phyloP scores from a whole-genome alignment of 2,329 filamentous ascomycete species.

The Chaetomium globosum region DNA sequence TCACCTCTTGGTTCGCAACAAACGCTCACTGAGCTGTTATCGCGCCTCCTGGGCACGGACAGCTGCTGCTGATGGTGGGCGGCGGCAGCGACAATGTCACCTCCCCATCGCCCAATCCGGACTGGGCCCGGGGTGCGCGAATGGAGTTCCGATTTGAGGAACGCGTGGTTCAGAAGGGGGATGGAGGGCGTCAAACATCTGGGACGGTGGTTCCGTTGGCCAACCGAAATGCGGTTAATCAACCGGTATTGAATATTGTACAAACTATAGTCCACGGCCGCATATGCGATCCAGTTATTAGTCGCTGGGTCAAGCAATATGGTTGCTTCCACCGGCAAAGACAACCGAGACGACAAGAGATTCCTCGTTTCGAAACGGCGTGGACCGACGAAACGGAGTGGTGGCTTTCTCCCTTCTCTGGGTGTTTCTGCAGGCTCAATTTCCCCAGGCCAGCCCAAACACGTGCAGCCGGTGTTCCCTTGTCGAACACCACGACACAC shows the following conservation, averaged over 20 bases:
- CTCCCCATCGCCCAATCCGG: conserved; percentile 13
- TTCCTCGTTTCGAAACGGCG: conserved; percentile 24
- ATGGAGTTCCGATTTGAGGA: background rate
- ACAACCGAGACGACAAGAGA: background rate
- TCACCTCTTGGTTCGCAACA: background rate
- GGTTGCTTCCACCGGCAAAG: conserved; percentile 1
- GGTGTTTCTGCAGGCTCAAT: no score
- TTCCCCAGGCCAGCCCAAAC: conserved; percentile 8
- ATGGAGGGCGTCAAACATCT: conserved; percentile 10
- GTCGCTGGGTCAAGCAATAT: background rate
- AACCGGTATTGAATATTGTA: conserved; percentile 2
- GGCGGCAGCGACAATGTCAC: conserved; percentile 4
- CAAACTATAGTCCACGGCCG: conserved; percentile 3
- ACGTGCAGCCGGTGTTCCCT: background rate
- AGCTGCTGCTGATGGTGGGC: conserved; percentile 15
- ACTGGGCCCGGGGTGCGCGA: background rate
- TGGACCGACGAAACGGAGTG: conserved; percentile 1
- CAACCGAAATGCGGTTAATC: conserved; percentile 23
- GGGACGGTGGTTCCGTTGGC: background rate
- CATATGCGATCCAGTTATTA: conserved; percentile 8
- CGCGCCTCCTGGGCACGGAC: conserved; percentile 1
- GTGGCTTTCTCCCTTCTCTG: background rate
- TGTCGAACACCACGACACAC: background rate
- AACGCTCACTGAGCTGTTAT: background rate
- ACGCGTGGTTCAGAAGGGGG: conserved; percentile 9